Evolutionary conservation across 129 eudicot genomes (phyloP).

Genomic region (Chrysanthemum lavandulifolium): DNA sequence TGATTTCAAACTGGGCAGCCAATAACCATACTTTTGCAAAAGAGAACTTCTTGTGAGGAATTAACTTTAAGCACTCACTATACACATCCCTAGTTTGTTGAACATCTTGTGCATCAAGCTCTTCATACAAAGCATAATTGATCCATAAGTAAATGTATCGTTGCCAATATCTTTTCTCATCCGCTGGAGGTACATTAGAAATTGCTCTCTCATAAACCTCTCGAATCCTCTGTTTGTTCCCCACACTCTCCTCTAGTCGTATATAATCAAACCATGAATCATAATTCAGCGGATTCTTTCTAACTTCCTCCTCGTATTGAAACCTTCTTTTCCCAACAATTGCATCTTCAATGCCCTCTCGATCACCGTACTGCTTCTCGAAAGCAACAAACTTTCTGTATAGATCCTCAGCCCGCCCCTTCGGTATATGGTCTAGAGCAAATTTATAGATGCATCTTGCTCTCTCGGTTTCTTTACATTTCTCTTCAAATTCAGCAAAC

Average conservation of each 20-base stretch:
- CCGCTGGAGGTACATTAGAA: slow-evolving; percentile 88
- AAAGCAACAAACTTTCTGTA: slow-evolving; percentile 90
- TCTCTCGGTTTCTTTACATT: slow-evolving; percentile 83
- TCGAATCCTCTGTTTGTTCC: slow-evolving; percentile 51
- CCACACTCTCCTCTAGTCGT: slow-evolving; percentile 77
- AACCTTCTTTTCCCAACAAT: slow-evolving; percentile 92
- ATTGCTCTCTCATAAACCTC: slow-evolving; percentile 90
- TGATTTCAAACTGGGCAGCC: slow-evolving; percentile 94
- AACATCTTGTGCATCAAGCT: slow-evolving; percentile 77
- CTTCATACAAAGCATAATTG: slow-evolving; percentile 83
- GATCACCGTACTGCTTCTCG: slow-evolving; percentile 93
- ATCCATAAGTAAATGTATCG: slow-evolving; percentile 80
- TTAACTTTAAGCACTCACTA: slow-evolving; percentile 65
- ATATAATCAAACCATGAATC: slow-evolving; percentile 93
- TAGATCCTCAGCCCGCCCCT: slow-evolving; percentile 86
- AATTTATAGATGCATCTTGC: slow-evolving; percentile 92
- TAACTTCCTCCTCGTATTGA: slow-evolving; percentile 87
- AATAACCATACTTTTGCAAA: slow-evolving; percentile 92
- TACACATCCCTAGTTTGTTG: slow-evolving; percentile 67
- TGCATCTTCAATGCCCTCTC: slow-evolving; percentile 96
- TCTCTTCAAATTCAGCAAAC: slow-evolving; percentile 90
- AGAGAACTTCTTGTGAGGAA: slow-evolving; percentile 83
- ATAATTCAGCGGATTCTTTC: slow-evolving; percentile 81
- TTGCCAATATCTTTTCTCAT: slow-evolving; percentile 93
- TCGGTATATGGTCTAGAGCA: slow-evolving; percentile 85